Evolutionary conservation across 179 eudicot species (phyloP), one percentile per base, ranked within the genome.

Genomic region (Carnegiea gigantea): DNA sequence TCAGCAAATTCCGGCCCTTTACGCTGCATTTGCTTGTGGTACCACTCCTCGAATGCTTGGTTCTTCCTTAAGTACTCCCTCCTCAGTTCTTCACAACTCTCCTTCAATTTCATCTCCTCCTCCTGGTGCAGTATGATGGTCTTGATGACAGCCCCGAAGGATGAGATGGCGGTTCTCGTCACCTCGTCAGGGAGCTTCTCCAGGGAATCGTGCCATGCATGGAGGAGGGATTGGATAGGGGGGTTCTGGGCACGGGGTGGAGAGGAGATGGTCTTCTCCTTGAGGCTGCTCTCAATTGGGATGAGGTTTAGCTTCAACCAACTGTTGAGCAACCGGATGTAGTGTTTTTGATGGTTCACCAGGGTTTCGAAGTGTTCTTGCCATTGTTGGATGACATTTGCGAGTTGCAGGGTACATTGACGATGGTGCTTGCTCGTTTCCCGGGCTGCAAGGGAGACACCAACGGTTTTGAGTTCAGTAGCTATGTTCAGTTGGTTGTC

Each of bases 231-330:
- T 74, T 94, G 94, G 79, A 95, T 94, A 0, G 97, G 98, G n/a
- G 99, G 98, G 46, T 77, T 84, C 74, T 86, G 89, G 83, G 80
- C 54, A 49, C 94, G 85, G 26, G 92, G 92, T 13, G 99, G 99
- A 4, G 98, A 94, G 0, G 97, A 91, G 77, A 91, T 82, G 20
- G 26, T 36, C 81, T 91, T 93, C 80, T 94, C 99, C 80, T 89
- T 93, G 24, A 92, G 85, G 88, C 81, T 89, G 88, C 93, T 92
- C 76, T 95, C 99, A 1, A 94, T 89, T 0, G 99, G 99, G 64
- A 95, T 85, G 70, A 95, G 97, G 81, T 95, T 95, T 36, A 92
- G 78, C 82, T 95, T 95, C 78, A 95, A 59, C 99, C 99, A 95
- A 83, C 79, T 86, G 80, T 89, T 88, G 18, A 95, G 94, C 65